phyloP scores from a whole-genome alignment of 164 flowering plant species.

The Brasenia schreberi region DNA sequence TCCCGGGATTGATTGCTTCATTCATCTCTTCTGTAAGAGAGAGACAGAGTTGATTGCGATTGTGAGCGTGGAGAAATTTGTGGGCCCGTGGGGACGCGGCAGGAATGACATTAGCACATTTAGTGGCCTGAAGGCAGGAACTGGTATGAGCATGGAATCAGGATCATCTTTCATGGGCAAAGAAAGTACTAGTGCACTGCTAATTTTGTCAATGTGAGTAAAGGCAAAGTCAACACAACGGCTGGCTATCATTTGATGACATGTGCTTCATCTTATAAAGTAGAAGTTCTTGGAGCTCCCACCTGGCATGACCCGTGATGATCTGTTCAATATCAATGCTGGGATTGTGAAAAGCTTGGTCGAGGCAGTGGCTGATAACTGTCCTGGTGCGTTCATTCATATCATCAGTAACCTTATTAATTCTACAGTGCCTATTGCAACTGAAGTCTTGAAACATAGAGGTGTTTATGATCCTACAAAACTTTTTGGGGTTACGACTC shows the following conservation, averaged over 20 bases:
- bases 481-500: no score
- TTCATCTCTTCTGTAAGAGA: no score
- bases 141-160: constrained; percentile 1
- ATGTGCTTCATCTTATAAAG: constrained; percentile 5
- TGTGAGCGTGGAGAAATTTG: no score
- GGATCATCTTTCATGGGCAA: constrained; percentile 5
- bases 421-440: constrained; percentile 4
- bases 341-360: constrained; percentile 4
- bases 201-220: not conserved
- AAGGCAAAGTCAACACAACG: not conserved
- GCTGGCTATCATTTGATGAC: not conserved
- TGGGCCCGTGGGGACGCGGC: no score
- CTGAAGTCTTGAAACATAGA: constrained; percentile 3
- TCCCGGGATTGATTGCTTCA: no score
- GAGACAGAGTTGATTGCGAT: no score
- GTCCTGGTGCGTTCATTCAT: constrained; percentile 8
- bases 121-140: constrained; percentile 1
- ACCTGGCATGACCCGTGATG: no score
- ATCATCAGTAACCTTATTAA: constrained; percentile 3
- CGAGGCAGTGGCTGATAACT: constrained; percentile 10
- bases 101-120: not conserved
- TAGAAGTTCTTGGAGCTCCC: constrained; percentile 8
- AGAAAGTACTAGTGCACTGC: constrained; percentile 4
- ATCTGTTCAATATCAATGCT: constrained; percentile 6
- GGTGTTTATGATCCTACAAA: constrained; percentile 6